These are phyloP conservation scores for Kazachstania psychrophila DNA, from an alignment of 805 yeast species.

Conservation along the genomic window DNA sequence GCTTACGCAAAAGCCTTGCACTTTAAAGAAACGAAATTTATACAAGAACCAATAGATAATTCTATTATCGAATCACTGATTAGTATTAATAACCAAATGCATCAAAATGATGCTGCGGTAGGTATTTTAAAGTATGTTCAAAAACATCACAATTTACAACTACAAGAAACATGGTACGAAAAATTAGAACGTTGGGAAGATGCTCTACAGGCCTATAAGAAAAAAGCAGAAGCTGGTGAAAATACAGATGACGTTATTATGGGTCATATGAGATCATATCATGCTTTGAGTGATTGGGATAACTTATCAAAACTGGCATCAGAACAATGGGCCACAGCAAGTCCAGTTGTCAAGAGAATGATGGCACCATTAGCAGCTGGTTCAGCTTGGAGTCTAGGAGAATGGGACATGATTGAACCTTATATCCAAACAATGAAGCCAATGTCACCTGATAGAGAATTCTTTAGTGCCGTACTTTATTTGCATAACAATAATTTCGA, in stretches of 20 bases:
- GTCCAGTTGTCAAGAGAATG: constrained; percentile 60
- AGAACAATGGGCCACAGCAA: constrained; percentile 68
- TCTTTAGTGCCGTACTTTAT: constrained; percentile 79
- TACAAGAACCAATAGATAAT: constrained; percentile 75
- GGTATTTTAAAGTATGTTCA: constrained; percentile 91
- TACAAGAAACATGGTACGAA: constrained; percentile 94
- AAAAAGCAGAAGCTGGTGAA: constrained; percentile 44
- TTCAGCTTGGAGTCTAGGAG: constrained; percentile 95
- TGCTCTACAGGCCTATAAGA: constrained; percentile 79
- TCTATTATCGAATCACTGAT: constrained; percentile 85
- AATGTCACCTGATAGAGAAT: constrained; percentile 88
- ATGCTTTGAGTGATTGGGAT: constrained; percentile 97
- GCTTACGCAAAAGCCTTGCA: constrained; percentile 95
- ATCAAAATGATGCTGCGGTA: constrained; percentile 93
- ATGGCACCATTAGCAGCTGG: constrained; percentile 97
- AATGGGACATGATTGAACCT: constrained; percentile 91
- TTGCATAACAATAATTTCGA: constrained; percentile 77
- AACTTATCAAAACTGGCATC: constrained; percentile 75
- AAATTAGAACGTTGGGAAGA: constrained; percentile 95
- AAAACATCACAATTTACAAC: constrained; percentile 74
- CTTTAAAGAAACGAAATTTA: constrained; percentile 87
- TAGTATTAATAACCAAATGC: constrained; percentile 83
- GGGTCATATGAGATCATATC: constrained; percentile 95
- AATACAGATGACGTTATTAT: constrained; percentile 75
- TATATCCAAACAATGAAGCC: constrained; percentile 82